Evolutionary conservation across 768 basidiomycete species (phyloP).

Genomic region (Panellus pusillus): DNA sequence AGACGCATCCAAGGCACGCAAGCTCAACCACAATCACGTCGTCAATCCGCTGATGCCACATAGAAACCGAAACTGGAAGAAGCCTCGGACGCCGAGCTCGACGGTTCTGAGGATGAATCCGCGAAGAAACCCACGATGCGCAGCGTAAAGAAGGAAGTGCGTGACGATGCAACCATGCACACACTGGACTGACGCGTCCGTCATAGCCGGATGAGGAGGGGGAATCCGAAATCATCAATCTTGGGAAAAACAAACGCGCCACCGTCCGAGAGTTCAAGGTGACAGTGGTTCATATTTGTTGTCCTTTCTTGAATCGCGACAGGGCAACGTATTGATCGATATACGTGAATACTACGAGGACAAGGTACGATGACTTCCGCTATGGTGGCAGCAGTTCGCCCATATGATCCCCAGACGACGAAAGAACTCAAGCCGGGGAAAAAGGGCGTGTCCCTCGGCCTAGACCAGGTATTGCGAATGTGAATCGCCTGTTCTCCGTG

Average conservation of each 20-base stretch:
- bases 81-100: slow-evolving; percentile 11
- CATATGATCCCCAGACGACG: slow-evolving; percentile 28
- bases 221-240: slow-evolving; percentile 47
- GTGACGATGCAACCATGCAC: neutral
- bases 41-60: neutral
- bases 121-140: slow-evolving; percentile 39
- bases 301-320: no score
- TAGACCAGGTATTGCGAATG: slow-evolving; percentile 56
- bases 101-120: neutral
- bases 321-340: slow-evolving; percentile 56
- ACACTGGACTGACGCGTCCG: slow-evolving; percentile 8
- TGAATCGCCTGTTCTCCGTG: neutral
- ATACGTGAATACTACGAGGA: slow-evolving; percentile 72
- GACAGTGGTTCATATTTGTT: no score
- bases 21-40: neutral
- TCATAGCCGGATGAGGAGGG: slow-evolving; percentile 25
- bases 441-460: slow-evolving; percentile 69
- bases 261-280: slow-evolving; percentile 49
- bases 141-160: slow-evolving; percentile 7
- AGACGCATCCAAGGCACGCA: slow-evolving; percentile 5
- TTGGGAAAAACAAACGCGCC: slow-evolving; percentile 73
- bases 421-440: slow-evolving; percentile 72
- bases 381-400: neutral
- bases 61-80: slow-evolving; percentile 23
- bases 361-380: slow-evolving; percentile 7